Base-by-base conservation (phyloP, 371 early-diverging fungal genomes). In the Thermomucor indicae-seudaticae region DNA sequence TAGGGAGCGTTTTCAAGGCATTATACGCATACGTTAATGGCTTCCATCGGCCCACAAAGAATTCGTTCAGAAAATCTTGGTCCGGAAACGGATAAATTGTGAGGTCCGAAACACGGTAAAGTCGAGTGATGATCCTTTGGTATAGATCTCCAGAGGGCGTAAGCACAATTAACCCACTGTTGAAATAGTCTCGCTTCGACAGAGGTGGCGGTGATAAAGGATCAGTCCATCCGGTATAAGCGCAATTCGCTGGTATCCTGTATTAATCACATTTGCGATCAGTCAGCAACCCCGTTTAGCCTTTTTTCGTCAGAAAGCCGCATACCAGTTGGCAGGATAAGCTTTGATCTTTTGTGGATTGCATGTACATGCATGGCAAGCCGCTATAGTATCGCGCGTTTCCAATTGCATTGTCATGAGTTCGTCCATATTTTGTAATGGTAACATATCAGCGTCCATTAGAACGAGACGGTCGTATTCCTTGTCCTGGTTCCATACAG, bases 371-470 rank as follows among this genome's bases (percentile, higher is more conserved):
- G 72, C 78, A 62, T 69, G 64, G 25, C 55, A 32, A 19, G 74
- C 74, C 2, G 71, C 69, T 17, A 78, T 47, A 48, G 48, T 49
- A 12, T 56, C 56, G 0, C 50, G 35, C 6, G 46, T 41, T 2
- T 43, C 45, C 37, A 65, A 30, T 4, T 34, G 24, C 35, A 69
- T 30, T 7, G 61, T 55, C 62, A 76, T 58, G 12, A 96, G 51
- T 17, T 84, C 84, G 49, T 93, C 94, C 50, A 94, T 80, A 46
- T 89, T 82, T 55, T 78, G 64, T 31, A 84, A 64, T 10, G 88
- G 85, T 2, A 96, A 70, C 47, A 87, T 85, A 59, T 94, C 96
- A 0, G 94, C 89, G 58, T 94, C 96, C 47, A 96, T 46, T 46
- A 91, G 89, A 29, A 84, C 82, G 20, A 92, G 72, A 30, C 79